Evolutionary conservation across 1,284 basidiomycete species (phyloP), one percentile per base, ranked within the genome.

Genomic region (Irpex rosettiformis): DNA sequence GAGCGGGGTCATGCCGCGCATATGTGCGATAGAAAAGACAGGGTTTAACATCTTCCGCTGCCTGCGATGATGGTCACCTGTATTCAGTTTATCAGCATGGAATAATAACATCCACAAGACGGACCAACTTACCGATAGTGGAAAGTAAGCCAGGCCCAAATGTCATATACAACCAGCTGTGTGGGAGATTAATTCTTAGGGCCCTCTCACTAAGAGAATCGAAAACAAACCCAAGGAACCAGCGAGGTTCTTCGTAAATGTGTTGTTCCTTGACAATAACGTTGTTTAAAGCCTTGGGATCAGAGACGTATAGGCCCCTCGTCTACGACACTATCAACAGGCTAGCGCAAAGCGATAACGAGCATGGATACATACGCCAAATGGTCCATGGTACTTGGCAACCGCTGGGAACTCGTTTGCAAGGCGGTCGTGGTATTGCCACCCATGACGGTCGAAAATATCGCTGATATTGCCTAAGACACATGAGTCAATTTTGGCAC

Each of bases 11-110:
- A 74, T 65, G 45, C 70, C 66, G 13, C 71, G 68, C 45, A 75
- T 68, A 48, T 69, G 65, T 6, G 63, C 62, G 5, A 67, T 66
- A 6, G 72, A 70, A 59, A 76, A 75, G 5, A 72, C 67, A 0
- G 70, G 71, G 45, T 72, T 70, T 29, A 76, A 64, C 45, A 75
- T 63, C 52, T 72, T 70, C 11, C 68, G 67, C 48, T 73, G 71
- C 21, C 65, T 67, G 55, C 67, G 68, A 60, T 73, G 71, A 18
- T 68, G 66, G 8, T 67, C 62, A 11, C 71, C 73, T 48, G 28
- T 52, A 30, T 8, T 8, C 25, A n/a, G 52, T 22, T 6, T 30
- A 2, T 11, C 16, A 47, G 21, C n/a, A 47, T 16, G 29, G 8
- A 7, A 27, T 40, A 21, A 33, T 25, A 10, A 11, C 13, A 37